Evolutionary conservation across 2,329 filamentous ascomycete species (phyloP), one percentile per base, ranked within the genome.

Genomic region (Shiraia sp.): DNA sequence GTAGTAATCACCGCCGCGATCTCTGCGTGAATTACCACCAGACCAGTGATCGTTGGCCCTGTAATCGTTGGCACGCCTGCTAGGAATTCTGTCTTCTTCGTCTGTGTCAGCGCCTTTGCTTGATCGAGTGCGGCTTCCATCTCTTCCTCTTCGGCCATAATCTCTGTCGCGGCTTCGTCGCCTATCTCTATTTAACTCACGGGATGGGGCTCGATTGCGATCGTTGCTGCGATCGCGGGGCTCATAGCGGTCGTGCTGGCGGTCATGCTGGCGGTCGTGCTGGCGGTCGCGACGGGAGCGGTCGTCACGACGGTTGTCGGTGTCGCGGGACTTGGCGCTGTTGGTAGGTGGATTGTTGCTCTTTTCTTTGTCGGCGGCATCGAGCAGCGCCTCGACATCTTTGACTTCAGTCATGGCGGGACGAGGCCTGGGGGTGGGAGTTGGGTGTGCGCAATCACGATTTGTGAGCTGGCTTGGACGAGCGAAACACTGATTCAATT

Each of bases 321-420:
- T 38, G 32, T 53, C 81, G 53, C 51, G 57, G 13, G 45, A 46
- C 27, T 55, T 55, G 32, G 38, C 46, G 37, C 53, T 54, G 51
- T 47, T 22, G 42, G 36, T 39, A 47, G 51, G 40, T 49, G 47
- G 30, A 40, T 46, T 25, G 17, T 19, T 32, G 40, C 32, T 32
- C 46, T 55, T 35, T 45, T 53, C 34, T 57, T 50, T 49, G 24
- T 52, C 58, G 12, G 55, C 55, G 42, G 59, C 88, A 72, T 96
- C 90, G 57, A 96, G 83, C 53, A 96, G 81, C 55, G 90, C 89
- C 78, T 96, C 91, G 60, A 96, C 89, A 66, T 95, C 90, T 57
- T 86, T 75, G 69, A 79, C 79, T 32, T 53, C 47, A 36, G 54
- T 49, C 57, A 59, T 61, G 16, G 14, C 31, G 43, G 31, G 32